Evolutionary conservation across 192 early-diverging fungal species (phyloP).

Genomic region (Chytriomyces confervae): DNA sequence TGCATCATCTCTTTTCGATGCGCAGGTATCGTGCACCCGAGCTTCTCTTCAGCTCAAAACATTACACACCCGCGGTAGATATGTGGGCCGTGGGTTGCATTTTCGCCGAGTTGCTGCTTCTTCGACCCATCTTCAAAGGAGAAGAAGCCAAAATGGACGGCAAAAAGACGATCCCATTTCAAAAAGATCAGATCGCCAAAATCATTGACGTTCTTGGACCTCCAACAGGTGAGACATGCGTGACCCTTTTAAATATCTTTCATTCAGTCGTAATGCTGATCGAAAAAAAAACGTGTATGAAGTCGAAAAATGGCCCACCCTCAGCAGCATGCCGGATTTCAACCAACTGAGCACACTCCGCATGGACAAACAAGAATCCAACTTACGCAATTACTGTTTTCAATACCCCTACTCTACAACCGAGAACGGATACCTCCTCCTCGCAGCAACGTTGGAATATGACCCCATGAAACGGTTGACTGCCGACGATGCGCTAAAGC

Average conservation of each 20-base stretch:
- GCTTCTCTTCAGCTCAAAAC: slow-evolving; percentile 51
- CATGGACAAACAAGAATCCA: slow-evolving; percentile 10
- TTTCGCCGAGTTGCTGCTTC: slow-evolving; percentile 91
- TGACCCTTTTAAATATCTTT: not conserved
- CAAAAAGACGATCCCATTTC: slow-evolving; percentile 61
- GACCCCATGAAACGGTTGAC: slow-evolving; percentile 89
- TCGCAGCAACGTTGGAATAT: slow-evolving; percentile 76
- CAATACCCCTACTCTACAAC: slow-evolving; percentile 5
- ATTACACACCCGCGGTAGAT: slow-evolving; percentile 64
- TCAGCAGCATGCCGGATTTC: slow-evolving; percentile 52
- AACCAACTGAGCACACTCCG: slow-evolving; percentile 31
- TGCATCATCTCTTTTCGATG: not conserved
- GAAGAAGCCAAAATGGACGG: slow-evolving; percentile 78
- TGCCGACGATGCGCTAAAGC: slow-evolving; percentile 84
- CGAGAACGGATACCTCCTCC: slow-evolving; percentile 79
- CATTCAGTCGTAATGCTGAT: not conserved
- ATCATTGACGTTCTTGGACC: slow-evolving; percentile 91
- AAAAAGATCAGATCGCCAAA: slow-evolving; percentile 79
- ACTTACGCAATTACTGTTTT: slow-evolving; percentile 27
- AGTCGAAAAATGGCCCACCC: slow-evolving; percentile 51
- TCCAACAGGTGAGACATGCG: slow-evolving; percentile 66
- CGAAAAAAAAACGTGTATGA: slow-evolving; percentile 2
- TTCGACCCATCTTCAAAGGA: slow-evolving; percentile 93
- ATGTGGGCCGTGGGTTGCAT: slow-evolving; percentile 98
- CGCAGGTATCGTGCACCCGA: slow-evolving; percentile 55